Evolutionary conservation across 805 yeast species (phyloP), one percentile per base, ranked within the genome.

Genomic region (Teunomyces stri): DNA sequence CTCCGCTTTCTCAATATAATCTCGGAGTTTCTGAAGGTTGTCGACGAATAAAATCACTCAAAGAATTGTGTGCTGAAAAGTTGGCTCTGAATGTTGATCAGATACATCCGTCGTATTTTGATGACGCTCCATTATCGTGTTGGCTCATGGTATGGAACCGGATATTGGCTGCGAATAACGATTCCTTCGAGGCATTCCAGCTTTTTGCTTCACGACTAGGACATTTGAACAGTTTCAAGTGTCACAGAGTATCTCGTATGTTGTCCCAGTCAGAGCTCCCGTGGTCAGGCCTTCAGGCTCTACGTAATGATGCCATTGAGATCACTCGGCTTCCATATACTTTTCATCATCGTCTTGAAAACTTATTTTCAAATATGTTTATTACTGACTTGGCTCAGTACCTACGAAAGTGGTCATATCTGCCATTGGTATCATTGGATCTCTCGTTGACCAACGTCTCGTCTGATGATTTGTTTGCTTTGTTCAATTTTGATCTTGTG

Each of bases 111-210:
- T 37, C 51, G 0, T 52, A 60, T 41, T 48, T 71, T 10, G 52
- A 53, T 5, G 48, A 52, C 12, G 64, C 65, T 1, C 53, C 71
- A 5, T 59, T 67, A 57, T 38, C 60, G 12, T 61, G 65, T 48
- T 64, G 73, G 64, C 48, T 40, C 13, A 29, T 51, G 15, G 69
- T 72, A 2, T 72, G 78, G 78, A 51, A 54, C 3, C 22, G 47
- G 18, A 55, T 71, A 2, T 47, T 68, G 29, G 33, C 34, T 9
- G 22, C 51, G 16, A 56, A 61, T 27, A 56, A 54, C 13, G 78
- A 72, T 50, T 61, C 66, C 43, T 60, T 69, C 7, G 51, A 51
- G 5, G 54, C 62, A 5, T 69, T 65, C 45, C 49, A 52, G 2
- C 46, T 60, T 28, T 72, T 72, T 54, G 64, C 67, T 7, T 27